Conservation (phyloP, 2,329 filamentous ascomycete species). For the Teratosphaeria viscida region DNA sequence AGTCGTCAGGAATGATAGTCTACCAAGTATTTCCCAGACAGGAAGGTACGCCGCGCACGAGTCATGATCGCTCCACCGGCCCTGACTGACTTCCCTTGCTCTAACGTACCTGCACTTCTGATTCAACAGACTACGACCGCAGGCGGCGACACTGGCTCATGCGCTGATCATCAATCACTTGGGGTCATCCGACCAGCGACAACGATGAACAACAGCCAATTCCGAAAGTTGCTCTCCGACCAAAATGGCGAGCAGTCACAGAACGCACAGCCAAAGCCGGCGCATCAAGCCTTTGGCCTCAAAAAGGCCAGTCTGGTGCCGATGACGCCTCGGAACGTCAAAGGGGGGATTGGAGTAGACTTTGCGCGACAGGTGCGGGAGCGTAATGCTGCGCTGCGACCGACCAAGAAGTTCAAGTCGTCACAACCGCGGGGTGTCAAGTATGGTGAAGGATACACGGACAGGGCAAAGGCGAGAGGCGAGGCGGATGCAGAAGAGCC, state of each 20-base stretch:
- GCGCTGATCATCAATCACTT: not conserved
- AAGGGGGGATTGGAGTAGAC: conserved; percentile 44
- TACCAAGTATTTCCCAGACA: not conserved
- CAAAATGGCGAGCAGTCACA: conserved; percentile 18
- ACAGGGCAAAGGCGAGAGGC: conserved; percentile 59
- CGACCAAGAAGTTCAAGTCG: conserved; percentile 65
- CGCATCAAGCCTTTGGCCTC: conserved; percentile 15
- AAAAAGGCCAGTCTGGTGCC: conserved; percentile 48
- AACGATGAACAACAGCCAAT: conserved; percentile 92
- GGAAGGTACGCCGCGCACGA: not conserved
- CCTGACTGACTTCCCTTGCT: no score
- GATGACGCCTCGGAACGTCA: conserved; percentile 78
- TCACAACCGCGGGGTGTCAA: conserved; percentile 67
- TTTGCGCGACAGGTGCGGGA: conserved; percentile 81
- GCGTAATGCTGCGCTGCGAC: conserved; percentile 44
- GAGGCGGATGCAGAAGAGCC: conserved; percentile 41
- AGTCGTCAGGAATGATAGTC: not conserved
- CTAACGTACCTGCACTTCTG: no score
- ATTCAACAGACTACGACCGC: no score
- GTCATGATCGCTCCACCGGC: not conserved
- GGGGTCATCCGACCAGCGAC: not conserved
- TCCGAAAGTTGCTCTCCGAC: conserved; percentile 64
- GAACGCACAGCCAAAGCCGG: not conserved
- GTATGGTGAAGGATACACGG: conserved; percentile 69
- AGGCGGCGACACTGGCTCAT: not conserved